Conservation (phyloP, 2,329 filamentous ascomycete genomes). For the Monilinia vaccinii-corymbosi region DNA sequence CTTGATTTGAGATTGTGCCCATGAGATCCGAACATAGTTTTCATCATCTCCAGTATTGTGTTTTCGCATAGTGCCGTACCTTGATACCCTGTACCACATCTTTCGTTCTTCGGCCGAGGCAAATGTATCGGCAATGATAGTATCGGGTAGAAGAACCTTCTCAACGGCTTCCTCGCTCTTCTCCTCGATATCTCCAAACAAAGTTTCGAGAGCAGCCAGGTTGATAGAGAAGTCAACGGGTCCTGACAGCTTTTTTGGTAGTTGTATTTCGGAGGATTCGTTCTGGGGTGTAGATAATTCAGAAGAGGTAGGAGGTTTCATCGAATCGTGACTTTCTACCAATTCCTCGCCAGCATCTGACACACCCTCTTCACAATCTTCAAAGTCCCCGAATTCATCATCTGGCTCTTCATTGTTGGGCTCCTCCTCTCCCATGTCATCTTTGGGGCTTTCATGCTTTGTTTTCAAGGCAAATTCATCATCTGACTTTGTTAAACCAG, state of each 20-base stretch:
- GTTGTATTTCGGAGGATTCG: not conserved
- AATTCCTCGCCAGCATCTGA: constrained; percentile 17
- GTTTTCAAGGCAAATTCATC: not conserved
- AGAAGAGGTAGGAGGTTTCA: not conserved
- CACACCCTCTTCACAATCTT: constrained; percentile 31
- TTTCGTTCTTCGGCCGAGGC: constrained; percentile 48
- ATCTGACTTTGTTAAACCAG: not conserved
- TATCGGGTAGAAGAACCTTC: constrained; percentile 24
- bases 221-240: constrained; percentile 23
- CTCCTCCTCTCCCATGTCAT: not conserved
- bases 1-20: constrained; percentile 46
- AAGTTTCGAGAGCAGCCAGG: constrained; percentile 18
- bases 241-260: constrained; percentile 10
- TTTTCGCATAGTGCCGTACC: constrained; percentile 48
- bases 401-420: constrained; percentile 7
- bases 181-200: constrained; percentile 23
- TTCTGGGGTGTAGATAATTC: not conserved
- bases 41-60: constrained; percentile 50
- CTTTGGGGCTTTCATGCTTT: constrained; percentile 3
- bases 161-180: constrained; percentile 17
- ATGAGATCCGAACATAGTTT: constrained; percentile 49
- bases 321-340: constrained; percentile 5
- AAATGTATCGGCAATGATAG: constrained; percentile 39
- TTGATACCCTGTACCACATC: constrained; percentile 56
- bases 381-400: constrained; percentile 33